Percentiles rank a stretch among this genome's conserved stretches.
Evolutionary conservation across 371 early-diverging fungal genomes (phyloP).

Genomic region (Rhizopus microsporus): DNA sequence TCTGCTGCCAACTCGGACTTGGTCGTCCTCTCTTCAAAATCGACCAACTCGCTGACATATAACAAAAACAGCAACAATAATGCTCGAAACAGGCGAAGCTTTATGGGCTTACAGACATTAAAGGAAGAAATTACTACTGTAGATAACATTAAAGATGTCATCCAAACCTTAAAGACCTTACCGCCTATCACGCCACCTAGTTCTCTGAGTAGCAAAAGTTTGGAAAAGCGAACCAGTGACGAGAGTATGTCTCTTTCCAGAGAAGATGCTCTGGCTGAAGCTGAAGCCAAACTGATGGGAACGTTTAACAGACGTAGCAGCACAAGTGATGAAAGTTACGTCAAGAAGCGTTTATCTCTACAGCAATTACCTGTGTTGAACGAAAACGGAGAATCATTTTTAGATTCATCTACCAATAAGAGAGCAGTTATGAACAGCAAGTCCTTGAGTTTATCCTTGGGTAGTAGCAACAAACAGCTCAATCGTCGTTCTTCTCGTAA

Average conservation of each 20-base stretch:
- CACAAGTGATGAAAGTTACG: constrained; percentile 10
- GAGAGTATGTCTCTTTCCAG: constrained; percentile 37
- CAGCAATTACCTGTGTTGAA: constrained; percentile 44
- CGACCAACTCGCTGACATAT: constrained; percentile 10
- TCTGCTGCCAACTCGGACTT: constrained; percentile 45
- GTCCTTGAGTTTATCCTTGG: constrained; percentile 25
- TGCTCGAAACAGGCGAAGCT: constrained; percentile 13
- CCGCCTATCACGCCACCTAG: constrained; percentile 38
- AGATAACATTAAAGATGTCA: constrained; percentile 56
- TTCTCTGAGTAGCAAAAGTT: constrained; percentile 2
- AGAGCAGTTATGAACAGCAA: constrained; percentile 25
- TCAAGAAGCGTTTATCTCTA: constrained; percentile 40
- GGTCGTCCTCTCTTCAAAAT: constrained; percentile 27
- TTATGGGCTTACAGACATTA: constrained; percentile 20
- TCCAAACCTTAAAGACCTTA: constrained; percentile 54
- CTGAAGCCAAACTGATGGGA: constrained; percentile 56
- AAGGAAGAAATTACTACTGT: constrained; percentile 36
- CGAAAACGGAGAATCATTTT: constrained; percentile 37
- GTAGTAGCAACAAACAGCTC: constrained; percentile 30
- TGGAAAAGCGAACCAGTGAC: constrained; percentile 26
- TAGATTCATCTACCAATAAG: constrained; percentile 9
- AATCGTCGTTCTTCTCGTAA: constrained; percentile 47
- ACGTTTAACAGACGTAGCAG: constrained; percentile 31
- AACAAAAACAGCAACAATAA: constrained; percentile 7
- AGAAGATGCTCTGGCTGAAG: constrained; percentile 50